Conservation (phyloP, 495 filamentous ascomycete genomes). For the Pyrenula massariospora region DNA sequence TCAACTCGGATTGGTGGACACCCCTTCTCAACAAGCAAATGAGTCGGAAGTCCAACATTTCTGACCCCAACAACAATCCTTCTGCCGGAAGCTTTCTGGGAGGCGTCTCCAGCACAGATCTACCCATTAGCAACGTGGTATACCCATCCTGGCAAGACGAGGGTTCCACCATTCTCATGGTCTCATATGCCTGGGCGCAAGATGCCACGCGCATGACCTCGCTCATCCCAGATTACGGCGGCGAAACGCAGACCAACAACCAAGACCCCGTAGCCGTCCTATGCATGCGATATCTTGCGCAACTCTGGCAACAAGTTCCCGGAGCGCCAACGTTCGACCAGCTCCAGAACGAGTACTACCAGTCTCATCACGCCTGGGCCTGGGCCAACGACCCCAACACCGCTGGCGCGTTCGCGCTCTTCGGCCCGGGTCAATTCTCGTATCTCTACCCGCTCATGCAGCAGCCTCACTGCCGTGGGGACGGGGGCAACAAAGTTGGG, state of each 20-base stretch:
- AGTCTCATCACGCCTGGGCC: constrained; percentile 19
- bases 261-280: not conserved
- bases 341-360: constrained; percentile 6
- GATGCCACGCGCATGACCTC: constrained; percentile 27
- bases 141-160: constrained; percentile 28
- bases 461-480: constrained; percentile 4
- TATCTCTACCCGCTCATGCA: constrained; percentile 16
- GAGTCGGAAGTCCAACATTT: not conserved
- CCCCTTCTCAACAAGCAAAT: not conserved
- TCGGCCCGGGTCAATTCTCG: constrained; percentile 30
- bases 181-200: constrained; percentile 29
- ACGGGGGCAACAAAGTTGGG: not conserved
- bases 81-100: no score
- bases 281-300: not conserved
- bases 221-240: constrained; percentile 8
- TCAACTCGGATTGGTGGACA: constrained; percentile 14
- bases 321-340: not conserved
- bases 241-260: not conserved
- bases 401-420: constrained; percentile 31
- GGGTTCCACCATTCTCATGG: constrained; percentile 19
- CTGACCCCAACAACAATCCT: constrained; percentile 6
- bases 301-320: not conserved
- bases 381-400: constrained; percentile 25
- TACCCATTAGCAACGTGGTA: constrained; percentile 23
- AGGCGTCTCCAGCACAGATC: constrained; percentile 22